Evolutionary conservation across 2,329 filamentous ascomycete species (phyloP).

Genomic region (Trichophyton benhamiae): DNA sequence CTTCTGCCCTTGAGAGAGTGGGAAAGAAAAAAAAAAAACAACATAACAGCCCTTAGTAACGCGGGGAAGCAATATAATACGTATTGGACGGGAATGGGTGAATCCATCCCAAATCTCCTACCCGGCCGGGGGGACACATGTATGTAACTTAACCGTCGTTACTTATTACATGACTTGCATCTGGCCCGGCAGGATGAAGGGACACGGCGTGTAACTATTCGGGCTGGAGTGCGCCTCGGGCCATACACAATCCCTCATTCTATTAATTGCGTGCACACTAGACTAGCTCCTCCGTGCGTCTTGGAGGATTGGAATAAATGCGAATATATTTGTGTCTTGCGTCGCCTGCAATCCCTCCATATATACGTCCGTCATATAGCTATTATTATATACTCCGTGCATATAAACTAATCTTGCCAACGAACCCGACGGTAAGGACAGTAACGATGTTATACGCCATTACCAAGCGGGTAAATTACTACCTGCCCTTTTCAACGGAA

Average conservation of each 20-base stretch:
- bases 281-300: not conserved
- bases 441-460: not conserved
- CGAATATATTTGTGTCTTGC: not conserved
- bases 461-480: not conserved
- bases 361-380: not conserved
- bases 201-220: not conserved
- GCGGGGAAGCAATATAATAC: not conserved
- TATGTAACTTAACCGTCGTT: too few relatives aligned
- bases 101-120: not conserved
- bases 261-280: too few relatives aligned
- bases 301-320: not conserved
- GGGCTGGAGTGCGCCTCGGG: not conserved
- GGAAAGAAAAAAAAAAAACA: not conserved
- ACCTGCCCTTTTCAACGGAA: slow-evolving; percentile 2
- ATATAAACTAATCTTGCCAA: too few relatives aligned
- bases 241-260: not conserved
- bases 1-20: too few relatives aligned
- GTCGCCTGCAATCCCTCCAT: not conserved
- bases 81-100: not conserved
- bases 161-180: not conserved
- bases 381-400: not conserved
- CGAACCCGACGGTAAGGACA: not conserved
- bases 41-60: not conserved
- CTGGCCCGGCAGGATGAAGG: not conserved
- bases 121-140: not conserved